Evolutionary conservation across 1,139 yeast genomes (phyloP).

Genomic region (Blastobotrys elegans): DNA sequence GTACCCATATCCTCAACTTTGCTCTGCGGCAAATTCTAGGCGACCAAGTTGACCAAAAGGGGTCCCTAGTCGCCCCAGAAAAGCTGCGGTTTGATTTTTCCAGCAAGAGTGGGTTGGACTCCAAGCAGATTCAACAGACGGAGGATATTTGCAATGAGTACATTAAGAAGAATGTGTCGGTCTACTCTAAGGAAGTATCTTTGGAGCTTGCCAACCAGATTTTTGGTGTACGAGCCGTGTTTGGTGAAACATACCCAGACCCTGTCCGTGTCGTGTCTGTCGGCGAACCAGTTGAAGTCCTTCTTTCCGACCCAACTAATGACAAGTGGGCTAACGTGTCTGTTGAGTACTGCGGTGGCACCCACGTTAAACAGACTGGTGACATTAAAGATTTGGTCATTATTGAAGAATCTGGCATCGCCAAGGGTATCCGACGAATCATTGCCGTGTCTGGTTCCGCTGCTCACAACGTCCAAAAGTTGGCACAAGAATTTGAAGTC

Average conservation of each 20-base stretch:
- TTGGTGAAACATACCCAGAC: conserved; percentile 98
- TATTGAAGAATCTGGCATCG: conserved; percentile 94
- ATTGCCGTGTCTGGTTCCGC: conserved; percentile 93
- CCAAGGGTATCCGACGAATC: conserved; percentile 96
- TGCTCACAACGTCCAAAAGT: conserved; percentile 83
- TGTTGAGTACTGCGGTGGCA: conserved; percentile 98
- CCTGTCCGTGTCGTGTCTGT: conserved; percentile 97
- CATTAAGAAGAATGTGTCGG: conserved; percentile 65
- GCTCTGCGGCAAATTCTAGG: conserved; percentile 86
- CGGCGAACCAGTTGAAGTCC: conserved; percentile 83
- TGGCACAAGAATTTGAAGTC: conserved; percentile 65
- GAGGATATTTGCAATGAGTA: conserved; percentile 70
- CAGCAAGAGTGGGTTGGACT: conserved; percentile 71
- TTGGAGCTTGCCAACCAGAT: conserved; percentile 68
- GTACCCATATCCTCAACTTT: conserved; percentile 89
- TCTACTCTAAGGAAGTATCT: conserved; percentile 78
- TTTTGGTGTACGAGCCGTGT: conserved; percentile 89
- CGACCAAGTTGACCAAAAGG: conserved; percentile 87
- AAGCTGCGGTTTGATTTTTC: conserved; percentile 94
- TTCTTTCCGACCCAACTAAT: conserved; percentile 64
- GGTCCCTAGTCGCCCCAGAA: conserved; percentile 94
- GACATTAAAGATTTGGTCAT: conserved; percentile 89
- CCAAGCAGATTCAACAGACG: conserved; percentile 65
- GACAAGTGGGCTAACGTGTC: conserved; percentile 73
- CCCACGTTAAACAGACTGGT: conserved; percentile 88